phyloP scores from a whole-genome alignment of 139 green algal species.

The Chlorella vulgaris region DNA sequence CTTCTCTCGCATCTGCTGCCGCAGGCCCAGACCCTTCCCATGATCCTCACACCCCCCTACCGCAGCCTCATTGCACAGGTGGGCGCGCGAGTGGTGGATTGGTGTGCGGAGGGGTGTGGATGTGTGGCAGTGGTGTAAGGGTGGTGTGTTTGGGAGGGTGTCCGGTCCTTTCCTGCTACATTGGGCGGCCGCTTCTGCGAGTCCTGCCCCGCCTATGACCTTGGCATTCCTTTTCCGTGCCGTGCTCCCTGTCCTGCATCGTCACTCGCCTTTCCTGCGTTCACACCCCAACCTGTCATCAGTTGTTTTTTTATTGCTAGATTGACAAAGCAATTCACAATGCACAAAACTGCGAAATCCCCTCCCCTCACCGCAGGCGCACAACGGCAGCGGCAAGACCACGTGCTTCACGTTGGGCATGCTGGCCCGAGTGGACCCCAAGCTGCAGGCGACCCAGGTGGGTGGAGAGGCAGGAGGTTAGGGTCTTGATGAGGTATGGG shows the following conservation, averaged over 20 bases:
- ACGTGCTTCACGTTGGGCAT: constrained; percentile 99
- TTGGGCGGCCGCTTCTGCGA: too few relatives aligned
- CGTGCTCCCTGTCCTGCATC: too few relatives aligned
- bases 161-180: too few relatives aligned
- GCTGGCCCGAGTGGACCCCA: constrained; percentile 90
- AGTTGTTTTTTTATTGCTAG: background rate
- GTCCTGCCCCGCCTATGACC: too few relatives aligned
- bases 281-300: background rate
- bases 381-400: constrained; percentile 99
- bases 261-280: too few relatives aligned
- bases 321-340: too few relatives aligned
- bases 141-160: background rate
- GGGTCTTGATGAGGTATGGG: too few relatives aligned
- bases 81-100: background rate
- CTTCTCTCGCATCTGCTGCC: too few relatives aligned
- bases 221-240: too few relatives aligned
- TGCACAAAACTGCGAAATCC: too few relatives aligned
- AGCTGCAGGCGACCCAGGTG: constrained; percentile 53
- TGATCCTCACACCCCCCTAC: constrained; percentile 93
- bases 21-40: constrained; percentile 90
- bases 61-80: constrained; percentile 87
- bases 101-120: background rate
- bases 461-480: too few relatives aligned
- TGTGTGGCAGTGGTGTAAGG: background rate
- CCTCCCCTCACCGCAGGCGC: constrained; percentile 56